A percentile compares a stretch with the other conserved stretches of the same genome.
These are phyloP conservation scores for Rosa multiflora DNA, from an alignment of 306 rosid species.

Conservation along the genomic window DNA sequence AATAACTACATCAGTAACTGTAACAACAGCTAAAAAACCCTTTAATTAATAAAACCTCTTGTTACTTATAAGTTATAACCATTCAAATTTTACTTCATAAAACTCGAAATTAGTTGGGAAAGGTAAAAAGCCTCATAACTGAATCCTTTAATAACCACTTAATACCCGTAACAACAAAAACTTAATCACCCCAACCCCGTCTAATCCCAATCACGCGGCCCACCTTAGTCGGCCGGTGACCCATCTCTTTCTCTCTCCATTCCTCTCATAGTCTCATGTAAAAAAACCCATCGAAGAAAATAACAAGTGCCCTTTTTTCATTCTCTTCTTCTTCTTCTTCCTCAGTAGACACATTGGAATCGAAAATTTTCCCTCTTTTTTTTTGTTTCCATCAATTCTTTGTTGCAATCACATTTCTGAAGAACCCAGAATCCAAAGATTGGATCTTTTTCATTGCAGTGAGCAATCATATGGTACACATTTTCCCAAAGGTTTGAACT, in stretches of 20 bases:
- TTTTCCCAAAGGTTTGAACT: neutral
- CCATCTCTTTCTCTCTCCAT: neutral
- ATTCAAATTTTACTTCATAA: neutral
- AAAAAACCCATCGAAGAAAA: constrained; percentile 12
- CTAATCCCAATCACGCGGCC: constrained; percentile 27
- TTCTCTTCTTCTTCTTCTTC: constrained; percentile 18
- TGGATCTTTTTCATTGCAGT: neutral
- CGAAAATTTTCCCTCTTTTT: constrained; percentile 15
- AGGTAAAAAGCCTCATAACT: neutral
- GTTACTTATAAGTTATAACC: neutral
- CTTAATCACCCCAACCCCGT: constrained; percentile 18
- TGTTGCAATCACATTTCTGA: neutral
- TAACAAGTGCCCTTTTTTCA: constrained; percentile 23
- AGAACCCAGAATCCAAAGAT: constrained; percentile 12
- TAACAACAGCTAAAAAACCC: neutral
- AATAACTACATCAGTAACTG: too few species aligned
- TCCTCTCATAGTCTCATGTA: neutral
- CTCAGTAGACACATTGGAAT: constrained; percentile 4
- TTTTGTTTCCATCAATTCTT: constrained; percentile 1
- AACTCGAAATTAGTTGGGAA: neutral
- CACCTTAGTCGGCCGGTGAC: neutral
- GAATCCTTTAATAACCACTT: neutral
- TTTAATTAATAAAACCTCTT: neutral
- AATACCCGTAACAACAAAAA: neutral
- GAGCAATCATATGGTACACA: neutral